These are phyloP conservation scores for Thalassiosira allenii DNA, from an alignment of 352 stramenopile species.

Conservation along the genomic window DNA sequence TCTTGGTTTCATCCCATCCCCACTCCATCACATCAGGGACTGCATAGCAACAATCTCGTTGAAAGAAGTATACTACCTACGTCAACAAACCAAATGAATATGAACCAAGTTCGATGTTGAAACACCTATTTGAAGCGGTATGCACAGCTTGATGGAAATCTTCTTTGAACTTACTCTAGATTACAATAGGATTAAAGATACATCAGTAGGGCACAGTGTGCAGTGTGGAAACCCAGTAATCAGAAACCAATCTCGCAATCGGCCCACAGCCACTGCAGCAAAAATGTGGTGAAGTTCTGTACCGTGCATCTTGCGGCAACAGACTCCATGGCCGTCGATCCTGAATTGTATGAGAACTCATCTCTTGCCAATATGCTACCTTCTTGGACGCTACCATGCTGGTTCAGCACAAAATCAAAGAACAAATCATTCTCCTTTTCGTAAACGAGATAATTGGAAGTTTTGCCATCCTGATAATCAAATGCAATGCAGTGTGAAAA, in stretches of 20 bases:
- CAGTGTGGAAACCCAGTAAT: not conserved
- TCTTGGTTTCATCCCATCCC: too few relatives aligned
- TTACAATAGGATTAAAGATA: too few relatives aligned
- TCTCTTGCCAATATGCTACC: conserved; percentile 37
- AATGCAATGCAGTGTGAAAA: conserved; percentile 60
- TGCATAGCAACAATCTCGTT: too few relatives aligned
- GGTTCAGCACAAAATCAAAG: conserved; percentile 43
- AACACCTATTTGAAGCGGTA: too few relatives aligned
- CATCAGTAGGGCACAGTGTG: too few relatives aligned
- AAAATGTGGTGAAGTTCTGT: conserved; percentile 48
- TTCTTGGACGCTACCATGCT: conserved; percentile 16
- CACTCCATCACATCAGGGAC: too few relatives aligned
- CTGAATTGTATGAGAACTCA: conserved; percentile 16
- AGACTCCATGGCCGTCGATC: conserved; percentile 17
- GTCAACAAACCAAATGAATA: too few relatives aligned
- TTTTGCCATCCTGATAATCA: conserved; percentile 19
- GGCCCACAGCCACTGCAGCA: conserved; percentile 58
- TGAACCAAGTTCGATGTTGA: too few relatives aligned
- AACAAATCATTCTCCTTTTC: conserved; percentile 50
- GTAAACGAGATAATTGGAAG: conserved; percentile 55
- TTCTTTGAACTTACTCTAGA: too few relatives aligned
- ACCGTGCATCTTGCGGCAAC: conserved; percentile 16
- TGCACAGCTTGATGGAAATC: too few relatives aligned
- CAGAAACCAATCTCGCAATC: conserved; percentile 26
- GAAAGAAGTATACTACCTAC: too few relatives aligned